Evolutionary conservation across 768 basidiomycete genomes (phyloP).

Genomic region (Lyophyllum shimeji): DNA sequence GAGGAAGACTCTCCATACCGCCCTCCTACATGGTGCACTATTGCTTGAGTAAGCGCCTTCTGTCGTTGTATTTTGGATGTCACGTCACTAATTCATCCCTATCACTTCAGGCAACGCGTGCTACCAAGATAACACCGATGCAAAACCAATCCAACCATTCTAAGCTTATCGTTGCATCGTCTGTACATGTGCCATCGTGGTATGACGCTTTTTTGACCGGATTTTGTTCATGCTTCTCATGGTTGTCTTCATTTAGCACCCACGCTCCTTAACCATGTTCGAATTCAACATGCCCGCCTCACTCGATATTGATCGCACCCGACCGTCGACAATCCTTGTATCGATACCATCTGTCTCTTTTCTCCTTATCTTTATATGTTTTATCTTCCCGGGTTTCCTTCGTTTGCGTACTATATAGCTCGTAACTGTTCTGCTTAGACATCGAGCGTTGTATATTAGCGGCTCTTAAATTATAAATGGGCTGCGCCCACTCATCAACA

Average conservation of each 20-base stretch:
- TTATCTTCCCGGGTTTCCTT: not conserved
- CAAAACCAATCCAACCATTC: not conserved
- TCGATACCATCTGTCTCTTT: not conserved
- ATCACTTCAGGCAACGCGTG: not conserved
- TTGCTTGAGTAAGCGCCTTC: slow-evolving; percentile 12
- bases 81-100: not conserved
- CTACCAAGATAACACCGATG: not conserved
- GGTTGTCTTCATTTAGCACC: not conserved
- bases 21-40: slow-evolving; percentile 21
- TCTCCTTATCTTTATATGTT: not conserved
- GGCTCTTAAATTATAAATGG: not conserved
- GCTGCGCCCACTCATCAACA: not conserved
- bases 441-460: not conserved
- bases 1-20: slow-evolving; percentile 19
- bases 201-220: not conserved
- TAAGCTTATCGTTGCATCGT: not conserved
- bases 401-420: too few species aligned
- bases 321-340: not conserved
- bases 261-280: not conserved
- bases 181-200: not conserved
- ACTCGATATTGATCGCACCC: not conserved
- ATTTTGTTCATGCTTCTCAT: not conserved
- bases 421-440: too few species aligned
- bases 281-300: not conserved
- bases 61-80: slow-evolving; percentile 22